Evolutionary conservation across 1,284 basidiomycete genomes (phyloP).

Genomic region (Apiotrichum brassicae): DNA sequence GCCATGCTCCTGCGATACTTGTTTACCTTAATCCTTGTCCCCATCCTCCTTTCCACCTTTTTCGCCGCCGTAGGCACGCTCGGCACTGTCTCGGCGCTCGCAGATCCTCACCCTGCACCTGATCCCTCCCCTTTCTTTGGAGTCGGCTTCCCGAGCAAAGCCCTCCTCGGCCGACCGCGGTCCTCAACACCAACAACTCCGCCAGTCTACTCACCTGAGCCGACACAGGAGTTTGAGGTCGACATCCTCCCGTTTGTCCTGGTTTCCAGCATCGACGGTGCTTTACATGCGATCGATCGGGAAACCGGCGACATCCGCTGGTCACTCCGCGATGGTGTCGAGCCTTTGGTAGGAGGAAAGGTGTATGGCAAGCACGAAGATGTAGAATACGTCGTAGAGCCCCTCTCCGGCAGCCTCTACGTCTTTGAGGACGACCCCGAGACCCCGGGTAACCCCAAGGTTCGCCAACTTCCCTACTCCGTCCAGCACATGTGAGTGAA

Average conservation of each 20-base stretch:
- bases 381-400: slow-evolving; percentile 44
- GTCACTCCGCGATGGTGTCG: slow-evolving; percentile 40
- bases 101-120: slow-evolving; percentile 2
- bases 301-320: slow-evolving; percentile 37
- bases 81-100: slow-evolving; percentile 1
- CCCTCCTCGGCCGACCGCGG: not conserved
- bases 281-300: slow-evolving; percentile 44
- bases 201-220: not conserved
- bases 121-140: slow-evolving; percentile 9
- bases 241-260: slow-evolving; percentile 45
- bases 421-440: slow-evolving; percentile 30
- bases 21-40: slow-evolving; percentile 7
- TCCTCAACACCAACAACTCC: not conserved
- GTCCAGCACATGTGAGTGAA: slow-evolving; percentile 47
- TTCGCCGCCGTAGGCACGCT: slow-evolving; percentile 5
- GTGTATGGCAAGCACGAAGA: slow-evolving; percentile 21
- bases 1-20: slow-evolving; percentile 14
- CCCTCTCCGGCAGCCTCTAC: slow-evolving; percentile 42
- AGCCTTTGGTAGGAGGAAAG: slow-evolving; percentile 39
- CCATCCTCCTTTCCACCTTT: slow-evolving; percentile 10
- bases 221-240: slow-evolving; percentile 29
- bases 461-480: slow-evolving; percentile 42
- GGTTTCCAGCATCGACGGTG: slow-evolving; percentile 45
- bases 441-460: slow-evolving; percentile 29
- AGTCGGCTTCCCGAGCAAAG: slow-evolving; percentile 10